Base-by-base conservation (phyloP, 345 rosid species). In the Hibiscus trionum region DNA sequence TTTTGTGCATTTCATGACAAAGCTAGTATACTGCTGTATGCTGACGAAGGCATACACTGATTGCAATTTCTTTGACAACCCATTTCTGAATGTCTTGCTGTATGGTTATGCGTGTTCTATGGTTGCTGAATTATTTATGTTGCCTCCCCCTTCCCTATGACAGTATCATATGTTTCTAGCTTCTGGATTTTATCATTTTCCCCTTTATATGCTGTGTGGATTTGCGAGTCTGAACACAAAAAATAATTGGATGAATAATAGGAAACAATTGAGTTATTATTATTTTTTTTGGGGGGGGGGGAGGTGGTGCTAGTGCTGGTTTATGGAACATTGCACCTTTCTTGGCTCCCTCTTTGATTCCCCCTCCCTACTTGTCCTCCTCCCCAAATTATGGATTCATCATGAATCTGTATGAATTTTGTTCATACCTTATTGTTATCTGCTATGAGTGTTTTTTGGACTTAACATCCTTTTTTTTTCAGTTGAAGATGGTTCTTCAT, bases 401-500 rank as follows among this genome's bases (percentile, higher is more conserved):
- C 3, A 4, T 65, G 69, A 42, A 42, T 39, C 29, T 56, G 5
- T 8, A 27, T 21, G 2, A 3, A 44, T 24, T 11, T 47, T 11
- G 26, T 11, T 19, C 27, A 27, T 16, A 44, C 21, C 14, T 8
- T 5, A 62, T 66, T 42, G 42, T 16, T 39, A 27, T 71, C 59
- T 65, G 52, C 11, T 56, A n/a, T 65, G 74, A 69, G 49, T 10
- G 35, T 15, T 44, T 47, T 26, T n/a, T 56, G 49, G 26, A 44
- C 70, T 52, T 72, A 15, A 71, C 24, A 35, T 68, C 62, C 31
- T 64, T 17, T 31, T 56, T 67, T 24, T 77, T 71, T 70, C 91
- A 96, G 97, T 70, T 60, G 91, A 84, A 79, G 96, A 87, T 66
- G 82, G 84, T 57, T 74, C 79, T 72, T 77, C 87, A 12, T 78